Percentiles rank a stretch among this genome's conserved stretches.
These are phyloP conservation scores for Kwoniella mangroviensis DNA, from an alignment of 768 basidiomycete species.

Conservation along the genomic window DNA sequence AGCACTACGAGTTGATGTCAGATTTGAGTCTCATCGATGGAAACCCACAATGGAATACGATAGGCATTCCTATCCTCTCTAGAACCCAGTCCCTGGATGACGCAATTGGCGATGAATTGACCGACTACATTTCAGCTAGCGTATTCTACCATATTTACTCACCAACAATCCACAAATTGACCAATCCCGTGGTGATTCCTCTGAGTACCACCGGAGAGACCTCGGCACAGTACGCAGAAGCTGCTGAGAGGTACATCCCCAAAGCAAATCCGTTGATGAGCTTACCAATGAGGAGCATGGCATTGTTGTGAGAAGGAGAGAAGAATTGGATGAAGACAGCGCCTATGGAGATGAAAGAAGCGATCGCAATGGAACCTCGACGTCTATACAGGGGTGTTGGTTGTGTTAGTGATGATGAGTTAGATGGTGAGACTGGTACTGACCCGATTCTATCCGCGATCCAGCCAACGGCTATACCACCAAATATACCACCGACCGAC, in stretches of 20 bases:
- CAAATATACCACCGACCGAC: conserved; percentile 30
- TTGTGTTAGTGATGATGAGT: background rate
- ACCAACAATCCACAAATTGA: conserved; percentile 23
- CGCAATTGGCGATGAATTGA: conserved; percentile 8
- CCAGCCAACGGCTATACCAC: conserved; percentile 18
- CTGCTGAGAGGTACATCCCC: conserved; percentile 23
- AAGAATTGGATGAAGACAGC: conserved; percentile 36
- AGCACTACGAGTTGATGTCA: conserved; percentile 9
- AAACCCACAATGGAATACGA: conserved; percentile 20
- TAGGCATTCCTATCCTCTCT: conserved; percentile 14
- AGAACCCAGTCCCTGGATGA: conserved; percentile 15
- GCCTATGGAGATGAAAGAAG: conserved; percentile 20
- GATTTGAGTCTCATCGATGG: background rate
- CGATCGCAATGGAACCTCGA: conserved; percentile 21
- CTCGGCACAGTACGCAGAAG: conserved; percentile 24
- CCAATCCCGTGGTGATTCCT: conserved; percentile 23
- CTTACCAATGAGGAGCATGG: conserved; percentile 23
- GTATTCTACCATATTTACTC: background rate
- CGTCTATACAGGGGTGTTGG: conserved; percentile 15
- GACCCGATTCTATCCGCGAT: conserved; percentile 28
- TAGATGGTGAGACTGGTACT: background rate
- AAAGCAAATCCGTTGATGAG: conserved; percentile 27
- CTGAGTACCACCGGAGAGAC: conserved; percentile 23
- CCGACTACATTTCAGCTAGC: conserved; percentile 4
- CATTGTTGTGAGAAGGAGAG: conserved; percentile 23